These are phyloP conservation scores for Torrubiella hemipterigena DNA, from an alignment of 2,329 filamentous ascomycete species.

Conservation along the genomic window DNA sequence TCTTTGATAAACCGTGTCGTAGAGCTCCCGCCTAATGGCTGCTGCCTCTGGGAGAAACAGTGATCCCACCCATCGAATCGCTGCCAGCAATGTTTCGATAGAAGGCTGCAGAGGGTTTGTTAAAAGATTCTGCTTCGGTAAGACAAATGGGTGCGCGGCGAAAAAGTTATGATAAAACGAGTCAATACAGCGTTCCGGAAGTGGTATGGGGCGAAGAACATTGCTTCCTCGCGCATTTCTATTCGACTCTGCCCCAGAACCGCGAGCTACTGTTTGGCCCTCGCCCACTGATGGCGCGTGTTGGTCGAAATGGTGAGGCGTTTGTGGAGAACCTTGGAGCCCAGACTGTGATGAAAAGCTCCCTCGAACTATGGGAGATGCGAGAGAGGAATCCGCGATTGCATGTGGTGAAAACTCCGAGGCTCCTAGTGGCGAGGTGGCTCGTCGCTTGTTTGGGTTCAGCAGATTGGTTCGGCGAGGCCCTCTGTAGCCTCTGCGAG, in stretches of 20 bases:
- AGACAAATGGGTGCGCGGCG: conserved; percentile 43
- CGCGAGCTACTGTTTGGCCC: too few relatives aligned
- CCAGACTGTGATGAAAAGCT: too few relatives aligned
- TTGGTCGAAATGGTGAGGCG: too few relatives aligned
- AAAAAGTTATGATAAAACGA: conserved; percentile 48
- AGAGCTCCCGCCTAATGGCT: conserved; percentile 32
- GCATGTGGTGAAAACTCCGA: too few relatives aligned
- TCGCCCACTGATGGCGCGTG: too few relatives aligned
- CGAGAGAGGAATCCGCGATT: too few relatives aligned
- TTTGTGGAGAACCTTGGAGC: too few relatives aligned
- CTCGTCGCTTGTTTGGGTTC: conserved; percentile 38
- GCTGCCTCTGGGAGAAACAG: conserved; percentile 36
- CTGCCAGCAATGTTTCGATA: conserved; percentile 36
- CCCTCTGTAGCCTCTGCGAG: conserved; percentile 64
- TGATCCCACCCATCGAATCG: conserved; percentile 44
- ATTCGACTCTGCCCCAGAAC: too few relatives aligned
- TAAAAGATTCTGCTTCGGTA: conserved; percentile 39
- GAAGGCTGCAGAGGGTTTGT: conserved; percentile 34
- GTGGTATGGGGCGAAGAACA: conserved; percentile 17
- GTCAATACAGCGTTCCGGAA: conserved; percentile 42
- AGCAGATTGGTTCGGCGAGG: conserved; percentile 22
- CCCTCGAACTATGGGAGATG: too few relatives aligned
- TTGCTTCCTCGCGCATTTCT: too few relatives aligned
- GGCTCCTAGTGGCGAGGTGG: conserved; percentile 29
- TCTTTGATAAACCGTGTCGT: conserved; percentile 45